Conservation (phyloP, 495 filamentous ascomycete species). For the Hyaloscypha hepaticicola region DNA sequence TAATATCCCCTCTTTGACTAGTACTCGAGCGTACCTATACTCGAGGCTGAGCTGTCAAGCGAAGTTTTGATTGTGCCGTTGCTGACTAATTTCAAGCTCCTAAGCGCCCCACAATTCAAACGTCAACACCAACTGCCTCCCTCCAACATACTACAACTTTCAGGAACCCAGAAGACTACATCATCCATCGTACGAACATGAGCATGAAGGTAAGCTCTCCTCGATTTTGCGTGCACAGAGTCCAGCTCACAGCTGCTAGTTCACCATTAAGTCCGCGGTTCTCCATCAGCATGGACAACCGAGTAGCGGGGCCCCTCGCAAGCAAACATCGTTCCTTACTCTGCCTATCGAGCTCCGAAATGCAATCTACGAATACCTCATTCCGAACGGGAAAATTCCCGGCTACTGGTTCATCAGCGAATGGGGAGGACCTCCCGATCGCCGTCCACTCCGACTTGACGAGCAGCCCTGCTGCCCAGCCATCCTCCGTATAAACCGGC, state of each 20-base stretch:
- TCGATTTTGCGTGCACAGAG: not conserved
- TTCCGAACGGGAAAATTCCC: not conserved
- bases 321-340: slow-evolving; percentile 2
- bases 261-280: not conserved
- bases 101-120: no score
- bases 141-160: no score
- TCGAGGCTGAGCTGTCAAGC: no score
- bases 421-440: slow-evolving; percentile 3
- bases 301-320: no score
- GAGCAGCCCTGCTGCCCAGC: not conserved
- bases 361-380: slow-evolving; percentile 2
- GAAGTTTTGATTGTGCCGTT: no score
- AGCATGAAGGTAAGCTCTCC: not conserved
- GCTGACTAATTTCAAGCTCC: no score
- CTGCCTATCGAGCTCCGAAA: slow-evolving; percentile 7
- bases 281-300: slow-evolving; percentile 3
- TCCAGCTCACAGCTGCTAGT: not conserved
- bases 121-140: no score
- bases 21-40: no score
- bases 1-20: no score
- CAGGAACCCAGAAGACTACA: no score
- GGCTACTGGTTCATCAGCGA: slow-evolving; percentile 1
- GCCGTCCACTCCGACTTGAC: not conserved
- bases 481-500: not conserved
- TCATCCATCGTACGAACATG: not conserved